Conservation (phyloP, 805 yeast genomes). For the Starmerella cellae region DNA sequence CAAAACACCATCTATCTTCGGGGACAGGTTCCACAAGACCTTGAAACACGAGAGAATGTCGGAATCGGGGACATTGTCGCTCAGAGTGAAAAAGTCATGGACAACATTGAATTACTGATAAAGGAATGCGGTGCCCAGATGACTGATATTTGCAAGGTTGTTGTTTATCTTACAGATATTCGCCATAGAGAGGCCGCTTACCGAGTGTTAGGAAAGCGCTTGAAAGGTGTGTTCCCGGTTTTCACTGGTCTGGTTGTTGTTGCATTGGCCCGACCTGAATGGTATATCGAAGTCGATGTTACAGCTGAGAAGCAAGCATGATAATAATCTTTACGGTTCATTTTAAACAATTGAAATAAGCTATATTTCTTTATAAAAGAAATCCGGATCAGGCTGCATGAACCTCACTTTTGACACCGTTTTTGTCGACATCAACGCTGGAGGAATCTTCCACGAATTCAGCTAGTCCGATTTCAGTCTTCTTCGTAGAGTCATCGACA, state of each 20-base stretch:
- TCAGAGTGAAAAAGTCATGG: conserved; percentile 18
- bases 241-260: conserved; percentile 19
- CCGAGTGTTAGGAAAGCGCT: conserved; percentile 15
- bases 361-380: background rate
- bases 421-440: background rate
- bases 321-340: too few relatives aligned
- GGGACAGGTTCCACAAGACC: conserved; percentile 19
- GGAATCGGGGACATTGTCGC: conserved; percentile 18
- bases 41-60: conserved; percentile 18
- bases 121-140: conserved; percentile 14
- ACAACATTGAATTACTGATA: conserved; percentile 16
- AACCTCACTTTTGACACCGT: background rate
- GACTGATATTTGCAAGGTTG: conserved; percentile 17
- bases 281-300: conserved; percentile 19
- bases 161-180: conserved; percentile 18
- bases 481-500: background rate
- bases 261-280: conserved; percentile 18
- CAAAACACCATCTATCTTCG: conserved; percentile 17
- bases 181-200: conserved; percentile 16
- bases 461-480: conserved; percentile 1
- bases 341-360: background rate
- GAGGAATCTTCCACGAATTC: conserved; percentile 4
- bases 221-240: conserved; percentile 19
- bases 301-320: conserved; percentile 14
- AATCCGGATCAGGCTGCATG: background rate